Conservation (phyloP, 2,329 filamentous ascomycete species). For the Arthrobotrys pseudoclavata region DNA sequence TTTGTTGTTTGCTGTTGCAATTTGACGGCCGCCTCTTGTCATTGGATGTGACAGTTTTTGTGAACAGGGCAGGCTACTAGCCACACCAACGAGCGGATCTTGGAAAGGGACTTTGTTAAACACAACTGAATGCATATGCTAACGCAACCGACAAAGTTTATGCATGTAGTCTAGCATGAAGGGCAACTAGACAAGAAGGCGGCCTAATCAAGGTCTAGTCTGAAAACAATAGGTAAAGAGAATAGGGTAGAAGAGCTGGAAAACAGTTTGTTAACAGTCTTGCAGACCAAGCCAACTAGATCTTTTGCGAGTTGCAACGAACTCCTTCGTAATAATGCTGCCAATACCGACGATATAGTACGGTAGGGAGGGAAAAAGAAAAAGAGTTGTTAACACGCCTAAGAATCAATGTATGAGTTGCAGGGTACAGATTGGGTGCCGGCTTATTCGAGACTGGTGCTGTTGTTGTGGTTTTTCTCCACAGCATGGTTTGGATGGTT, state of each 20-base stretch:
- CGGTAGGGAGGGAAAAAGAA: not conserved
- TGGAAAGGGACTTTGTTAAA: constrained; percentile 2
- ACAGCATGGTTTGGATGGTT: not conserved
- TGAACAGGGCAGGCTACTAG: constrained; percentile 8
- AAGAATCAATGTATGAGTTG: constrained; percentile 11
- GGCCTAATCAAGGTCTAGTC: no score
- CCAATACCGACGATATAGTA: constrained; percentile 1
- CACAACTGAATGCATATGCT: constrained; percentile 7
- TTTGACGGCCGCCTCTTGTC: not conserved
- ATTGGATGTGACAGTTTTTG: constrained; percentile 7
- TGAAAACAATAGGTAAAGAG: constrained; percentile 12
- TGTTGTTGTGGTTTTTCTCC: not conserved
- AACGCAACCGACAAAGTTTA: constrained; percentile 6
- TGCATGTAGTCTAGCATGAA: constrained; percentile 9
- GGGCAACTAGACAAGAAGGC: not conserved
- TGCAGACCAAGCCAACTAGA: constrained; percentile 9
- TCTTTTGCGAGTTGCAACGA: constrained; percentile 12
- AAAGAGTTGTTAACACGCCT: not conserved
- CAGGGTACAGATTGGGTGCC: constrained; percentile 10
- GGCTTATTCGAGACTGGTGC: constrained; percentile 11
- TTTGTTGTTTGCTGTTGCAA: constrained; percentile 11
- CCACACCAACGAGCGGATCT: constrained; percentile 1
- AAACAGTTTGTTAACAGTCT: constrained; percentile 8
- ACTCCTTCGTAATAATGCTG: not conserved
- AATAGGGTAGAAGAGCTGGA: constrained; percentile 10